Evolutionary conservation across 2,329 filamentous ascomycete genomes (phyloP), one percentile per base, ranked within the genome.

Genomic region (Fusarium hostae): DNA sequence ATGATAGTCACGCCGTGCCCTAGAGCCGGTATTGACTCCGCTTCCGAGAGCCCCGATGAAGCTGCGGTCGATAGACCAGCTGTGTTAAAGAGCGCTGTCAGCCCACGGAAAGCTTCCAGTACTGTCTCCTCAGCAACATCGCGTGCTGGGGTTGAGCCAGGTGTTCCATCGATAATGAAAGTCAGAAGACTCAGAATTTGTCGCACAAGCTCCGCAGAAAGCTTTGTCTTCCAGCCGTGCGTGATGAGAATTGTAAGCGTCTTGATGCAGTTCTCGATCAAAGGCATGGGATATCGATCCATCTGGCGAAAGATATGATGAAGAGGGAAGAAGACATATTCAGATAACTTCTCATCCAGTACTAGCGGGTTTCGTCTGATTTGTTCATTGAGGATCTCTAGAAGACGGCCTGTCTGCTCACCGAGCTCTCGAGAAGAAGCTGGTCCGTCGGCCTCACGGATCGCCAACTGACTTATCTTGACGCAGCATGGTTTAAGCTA

Each of bases 301-400:
- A 93, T 91, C 69, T 90, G 88, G 64, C 94, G 91, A 75, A 99
- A 91, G 41, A 98, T 89, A 74, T 96, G 92, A 1, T 94, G 94
- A 0, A 99, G 84, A 0, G 96, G 96, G 70, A 98, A 97, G 84
- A 98, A 98, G 77, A 93, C 88, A 84, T 98, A 99, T 83, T 98
- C 95, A 18, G 95, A 94, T 22, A 98, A 84, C 79, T 94, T 95
- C 57, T 91, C 87, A 79, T 98, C 94, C 22, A 98, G 80, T 1
- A 84, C 82, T 4, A 83, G 78, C 5, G 84, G 79, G 70, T 89
- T 84, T 28, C 76, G 76, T 44, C 79, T 76, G 32, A 83, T 74
- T 74, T 86, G 86, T 35, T 78, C 77, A 47, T 84, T 77, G 8
- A 90, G 80, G n/a, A 88, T 79, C 26, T 71, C 70, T 34, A 84